phyloP scores from a whole-genome alignment of 1,139 yeast species.

The Hansenula anomala region DNA sequence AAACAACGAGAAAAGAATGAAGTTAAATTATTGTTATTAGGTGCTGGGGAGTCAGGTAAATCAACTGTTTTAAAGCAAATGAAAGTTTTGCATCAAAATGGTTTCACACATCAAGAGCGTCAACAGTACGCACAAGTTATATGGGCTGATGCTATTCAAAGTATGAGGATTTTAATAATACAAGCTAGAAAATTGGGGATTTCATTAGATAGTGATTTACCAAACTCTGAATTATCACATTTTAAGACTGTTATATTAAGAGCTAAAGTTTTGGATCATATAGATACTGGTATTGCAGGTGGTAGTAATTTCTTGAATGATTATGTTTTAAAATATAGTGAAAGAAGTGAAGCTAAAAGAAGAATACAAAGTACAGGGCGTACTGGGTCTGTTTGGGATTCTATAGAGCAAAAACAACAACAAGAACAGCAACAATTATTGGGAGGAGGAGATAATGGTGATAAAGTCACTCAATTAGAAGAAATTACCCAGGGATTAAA shows the following conservation, averaged over 20 bases:
- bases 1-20: conserved; percentile 48
- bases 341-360: conserved; percentile 45
- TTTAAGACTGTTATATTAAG: conserved; percentile 47
- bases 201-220: conserved; percentile 54
- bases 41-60: conserved; percentile 97
- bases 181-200: conserved; percentile 65
- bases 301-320: conserved; percentile 60
- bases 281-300: conserved; percentile 67
- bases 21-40: conserved; percentile 67
- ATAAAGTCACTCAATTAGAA: conserved; percentile 16
- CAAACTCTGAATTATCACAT: conserved; percentile 37
- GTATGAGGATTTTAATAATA: conserved; percentile 76
- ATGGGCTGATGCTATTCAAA: conserved; percentile 89
- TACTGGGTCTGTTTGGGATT: conserved; percentile 43
- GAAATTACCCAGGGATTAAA: conserved; percentile 27
- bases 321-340: conserved; percentile 60
- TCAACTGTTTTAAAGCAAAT: conserved; percentile 94
- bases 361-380: conserved; percentile 51
- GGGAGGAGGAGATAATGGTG: conserved; percentile 5
- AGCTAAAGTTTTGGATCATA: conserved; percentile 55
- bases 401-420: conserved; percentile 10
- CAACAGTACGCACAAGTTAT: conserved; percentile 82
- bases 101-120: conserved; percentile 78
- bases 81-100: conserved; percentile 79
- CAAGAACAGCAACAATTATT: no score